Conservation (phyloP, 495 filamentous ascomycete genomes). For the Hapsidospora chrysogenum region DNA sequence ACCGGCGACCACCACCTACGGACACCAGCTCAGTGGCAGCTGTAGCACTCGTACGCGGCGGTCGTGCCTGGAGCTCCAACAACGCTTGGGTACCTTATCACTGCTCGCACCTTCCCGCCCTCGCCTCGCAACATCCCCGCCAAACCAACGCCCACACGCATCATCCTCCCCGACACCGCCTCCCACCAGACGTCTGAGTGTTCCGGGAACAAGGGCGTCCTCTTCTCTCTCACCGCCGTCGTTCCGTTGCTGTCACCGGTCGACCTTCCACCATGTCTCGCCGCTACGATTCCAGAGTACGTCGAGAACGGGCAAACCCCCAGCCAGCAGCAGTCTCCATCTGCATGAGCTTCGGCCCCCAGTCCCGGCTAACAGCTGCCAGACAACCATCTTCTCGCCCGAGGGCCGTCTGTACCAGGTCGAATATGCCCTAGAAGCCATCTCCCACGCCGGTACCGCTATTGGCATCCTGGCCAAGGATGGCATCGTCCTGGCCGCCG, state of each 20-base stretch:
- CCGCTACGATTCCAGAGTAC: slow-evolving; percentile 93
- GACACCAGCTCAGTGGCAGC: neutral
- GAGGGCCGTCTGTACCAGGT: slow-evolving; percentile 98
- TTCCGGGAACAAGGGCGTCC: slow-evolving; percentile 1
- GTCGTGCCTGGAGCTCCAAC: slow-evolving; percentile 21
- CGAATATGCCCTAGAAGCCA: slow-evolving; percentile 97
- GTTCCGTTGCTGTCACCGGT: neutral
- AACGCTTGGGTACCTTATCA: slow-evolving; percentile 1
- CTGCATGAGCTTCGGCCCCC: slow-evolving; percentile 2
- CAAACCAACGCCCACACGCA: slow-evolving; percentile 2
- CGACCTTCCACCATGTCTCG: slow-evolving; percentile 55
- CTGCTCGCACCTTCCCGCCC: slow-evolving; percentile 1
- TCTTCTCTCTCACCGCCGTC: neutral
- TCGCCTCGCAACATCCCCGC: slow-evolving; percentile 11
- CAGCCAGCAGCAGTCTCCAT: no score
- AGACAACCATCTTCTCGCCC: slow-evolving; percentile 99
- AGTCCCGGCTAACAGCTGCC: slow-evolving; percentile 22
- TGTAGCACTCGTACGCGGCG: slow-evolving; percentile 12
- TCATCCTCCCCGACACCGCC: neutral
- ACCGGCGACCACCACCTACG: no score
- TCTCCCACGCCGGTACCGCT: slow-evolving; percentile 94
- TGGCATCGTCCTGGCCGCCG: slow-evolving; percentile 96
- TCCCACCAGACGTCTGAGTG: slow-evolving; percentile 1
- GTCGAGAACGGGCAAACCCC: slow-evolving; percentile 14
- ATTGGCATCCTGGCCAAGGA: slow-evolving; percentile 93